Base-by-base conservation (phyloP, 2,329 filamentous ascomycete species). In the Colletotrichum orchidophilum region DNA sequence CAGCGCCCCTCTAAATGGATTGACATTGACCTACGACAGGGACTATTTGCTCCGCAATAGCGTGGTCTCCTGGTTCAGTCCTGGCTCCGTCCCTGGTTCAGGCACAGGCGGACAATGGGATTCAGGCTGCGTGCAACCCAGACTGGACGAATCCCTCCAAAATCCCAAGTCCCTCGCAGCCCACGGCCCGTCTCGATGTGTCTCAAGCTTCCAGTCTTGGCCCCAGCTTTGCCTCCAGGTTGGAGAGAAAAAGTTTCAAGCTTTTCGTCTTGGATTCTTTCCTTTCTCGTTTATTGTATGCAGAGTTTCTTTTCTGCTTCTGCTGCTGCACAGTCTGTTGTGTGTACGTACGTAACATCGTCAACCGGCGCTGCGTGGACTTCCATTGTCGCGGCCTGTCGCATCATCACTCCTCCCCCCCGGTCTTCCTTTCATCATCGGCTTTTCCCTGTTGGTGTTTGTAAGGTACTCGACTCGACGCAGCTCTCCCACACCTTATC, bases 41-140 rank as follows among this genome's bases (percentile, higher is more conserved):
- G 35, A 58, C 39, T 63, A n/a, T 67, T 53, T 58, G 64, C 68
- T 71, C 68, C 68, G 64, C 64, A 57, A 29, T 58, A 68, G 68
- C 63, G 27, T 68, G 63, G 67, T 52, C 49, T 63, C 33, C 67
- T 35, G 31, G 59, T 62, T 42, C 15, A 33, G 50, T 27, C 24
- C 52, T 6, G 12, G 24, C 27, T 21, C 15, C 6, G 26, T 27
- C 35, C 33, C 50, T 52, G 58, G 60, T 57, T 61, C 52, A 62
- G 63, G 68, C 57, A 65, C 66, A 58, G 65, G 53, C 49, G 15
- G 21, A 24, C 29, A 29, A 50, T 49, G 39, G 39, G 42, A 53
- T 58, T 71, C 31, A 42, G 64, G 53, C 54, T 52, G n/a, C n/a
- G n/a, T n/a, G n/a, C n/a, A n/a, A n/a, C n/a, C n/a, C n/a, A n/a